phyloP scores from a whole-genome alignment of 73 alveolate species.

The Paraurostyla sp. region DNA sequence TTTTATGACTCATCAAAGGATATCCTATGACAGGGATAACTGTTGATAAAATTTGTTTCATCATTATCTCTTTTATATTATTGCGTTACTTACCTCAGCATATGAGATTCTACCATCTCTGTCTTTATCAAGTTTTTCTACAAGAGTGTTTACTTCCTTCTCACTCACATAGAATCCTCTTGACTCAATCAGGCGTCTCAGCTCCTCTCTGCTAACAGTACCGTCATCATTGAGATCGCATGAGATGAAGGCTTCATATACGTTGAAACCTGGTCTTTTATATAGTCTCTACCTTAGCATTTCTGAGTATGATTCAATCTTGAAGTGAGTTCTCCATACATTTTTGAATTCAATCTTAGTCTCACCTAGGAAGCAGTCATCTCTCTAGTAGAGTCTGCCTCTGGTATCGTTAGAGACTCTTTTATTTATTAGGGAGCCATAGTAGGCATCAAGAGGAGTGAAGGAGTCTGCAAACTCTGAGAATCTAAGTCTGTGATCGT shows the following conservation, averaged over 20 bases:
- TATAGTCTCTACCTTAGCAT: slow-evolving; percentile 31
- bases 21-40: slow-evolving; percentile 44
- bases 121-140: slow-evolving; percentile 43
- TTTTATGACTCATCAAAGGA: slow-evolving; percentile 18
- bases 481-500: slow-evolving; percentile 58
- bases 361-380: slow-evolving; percentile 11
- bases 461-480: slow-evolving; percentile 68
- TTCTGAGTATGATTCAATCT: slow-evolving; percentile 37
- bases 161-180: slow-evolving; percentile 46
- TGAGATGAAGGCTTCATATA: slow-evolving; percentile 59
- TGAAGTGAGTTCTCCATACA: slow-evolving; percentile 11
- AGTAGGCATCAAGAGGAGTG: slow-evolving; percentile 32
- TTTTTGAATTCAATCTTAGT: slow-evolving; percentile 24
- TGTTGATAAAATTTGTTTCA: slow-evolving; percentile 32
- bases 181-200: slow-evolving; percentile 16
- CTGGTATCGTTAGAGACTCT: neutral
- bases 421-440: neutral
- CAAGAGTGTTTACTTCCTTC: neutral
- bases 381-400: neutral
- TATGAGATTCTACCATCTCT: slow-evolving; percentile 68
- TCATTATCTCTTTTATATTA: neutral
- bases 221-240: slow-evolving; percentile 66
- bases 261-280: slow-evolving; percentile 43
- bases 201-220: slow-evolving; percentile 34
- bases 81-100: slow-evolving; percentile 49